Base-by-base conservation (phyloP, 495 filamentous ascomycete genomes). In the Xeromyces bisporus region DNA sequence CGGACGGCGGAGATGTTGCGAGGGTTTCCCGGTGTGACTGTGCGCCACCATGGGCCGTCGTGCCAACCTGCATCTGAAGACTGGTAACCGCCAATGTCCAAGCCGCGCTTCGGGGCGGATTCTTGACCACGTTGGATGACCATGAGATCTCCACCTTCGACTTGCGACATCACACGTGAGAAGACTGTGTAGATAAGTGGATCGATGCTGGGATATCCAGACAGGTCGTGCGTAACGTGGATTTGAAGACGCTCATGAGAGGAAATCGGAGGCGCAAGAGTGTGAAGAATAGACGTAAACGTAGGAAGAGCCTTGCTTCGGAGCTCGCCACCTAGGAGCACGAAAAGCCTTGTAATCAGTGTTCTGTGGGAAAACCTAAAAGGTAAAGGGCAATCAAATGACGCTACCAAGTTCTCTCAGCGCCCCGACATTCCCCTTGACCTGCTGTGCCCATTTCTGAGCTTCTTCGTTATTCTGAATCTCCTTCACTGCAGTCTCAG, bases 241-340 rank as follows among this genome's bases (percentile, higher is more conserved):
- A 99, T 99, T 43, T 89, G 80, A 6, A 99, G 80, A 31, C 89
- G 81, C 59, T 99, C 89, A 55, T 96, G 91, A 4, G 87, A 89
- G 14, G 84, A 89, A 44, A 99, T 99, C 7, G 89, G 89, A 24
- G 89, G 91, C 2, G 89, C 91, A 33, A 99, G 75, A 26, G 80
- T 91, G 49, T 93, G 80, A 32, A 99, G 71, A 46, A 99, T 77
- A 46, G 79, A 79, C 44, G 85, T 86, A 50, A 99, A 93, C 38
- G 89, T 94, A 28, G 89, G 89, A 16, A 99, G 65, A 26, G 89
- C 89, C 39, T 80, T 78, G 38, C 77, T 79, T 37, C 78, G 72
- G 43, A 99, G 68, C 45, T 93, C 89, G 52, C 80, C 84, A 42
- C 89, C 87, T 93, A 41, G 16, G 48, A 41, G 44, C 44, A 42